These are phyloP conservation scores for Globisporangium paroecandrum DNA, from an alignment of 352 stramenopile species.

Conservation along the genomic window DNA sequence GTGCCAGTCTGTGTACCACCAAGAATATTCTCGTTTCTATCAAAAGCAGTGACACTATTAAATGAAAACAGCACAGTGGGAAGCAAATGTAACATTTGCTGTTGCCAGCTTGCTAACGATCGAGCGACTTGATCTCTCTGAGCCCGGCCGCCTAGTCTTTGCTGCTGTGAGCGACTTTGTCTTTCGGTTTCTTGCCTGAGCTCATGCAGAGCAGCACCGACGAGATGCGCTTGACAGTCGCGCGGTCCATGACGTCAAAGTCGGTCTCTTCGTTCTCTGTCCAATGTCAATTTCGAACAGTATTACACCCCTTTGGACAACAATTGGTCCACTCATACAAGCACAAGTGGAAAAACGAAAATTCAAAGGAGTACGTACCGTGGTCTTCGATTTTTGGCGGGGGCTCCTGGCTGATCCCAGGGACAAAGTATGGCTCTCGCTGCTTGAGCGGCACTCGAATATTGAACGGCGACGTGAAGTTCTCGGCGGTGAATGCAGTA, in stretches of 20 bases:
- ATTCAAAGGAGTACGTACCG: constrained; percentile 14
- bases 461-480: constrained; percentile 77
- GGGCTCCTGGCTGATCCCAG: constrained; percentile 34
- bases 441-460: constrained; percentile 62
- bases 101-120: not conserved
- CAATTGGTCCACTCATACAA: not conserved
- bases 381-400: constrained; percentile 30
- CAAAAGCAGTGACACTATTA: constrained; percentile 12
- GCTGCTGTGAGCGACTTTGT: constrained; percentile 3
- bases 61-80: not conserved
- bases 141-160: not conserved
- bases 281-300: not conserved
- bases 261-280: constrained; percentile 53
- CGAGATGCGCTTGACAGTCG: constrained; percentile 75
- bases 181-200: constrained; percentile 51
- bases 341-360: not conserved
- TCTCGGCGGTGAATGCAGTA: constrained; percentile 34
- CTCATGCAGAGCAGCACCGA: constrained; percentile 63
- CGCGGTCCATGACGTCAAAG: constrained; percentile 76
- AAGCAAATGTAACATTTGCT: not conserved
- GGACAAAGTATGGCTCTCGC: constrained; percentile 53
- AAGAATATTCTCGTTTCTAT: constrained; percentile 65
- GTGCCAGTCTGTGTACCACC: constrained; percentile 39
- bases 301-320: not conserved
- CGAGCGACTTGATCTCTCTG: not conserved